Base-by-base conservation (phyloP, 2,329 filamentous ascomycete genomes). In the Rhynchosporium graminicola region DNA sequence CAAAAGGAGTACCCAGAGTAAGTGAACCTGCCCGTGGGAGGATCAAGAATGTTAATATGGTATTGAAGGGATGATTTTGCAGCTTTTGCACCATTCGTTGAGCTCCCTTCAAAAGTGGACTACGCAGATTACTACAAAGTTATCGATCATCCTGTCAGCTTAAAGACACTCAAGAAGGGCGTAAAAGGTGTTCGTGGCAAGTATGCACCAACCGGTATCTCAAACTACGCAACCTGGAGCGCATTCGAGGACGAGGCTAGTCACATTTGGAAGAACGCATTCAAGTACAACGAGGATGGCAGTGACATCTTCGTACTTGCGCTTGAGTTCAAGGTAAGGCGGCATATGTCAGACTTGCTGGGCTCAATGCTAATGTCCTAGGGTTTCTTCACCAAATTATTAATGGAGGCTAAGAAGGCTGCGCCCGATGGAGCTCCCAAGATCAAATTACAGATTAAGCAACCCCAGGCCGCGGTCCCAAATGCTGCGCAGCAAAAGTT, bases 251-350 rank as follows among this genome's bases (percentile, higher is more conserved):
- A 92, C 59, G 90, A 90, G 71, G 82, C 91, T 12, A 90, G 87
- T 70, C 82, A 91, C 58, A 87, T 97, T 48, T 97, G 93, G 93
- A 83, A 83, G 55, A 97, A 97, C 75, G 92, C 92, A 0, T 89
- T 87, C 71, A 88, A 88, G 63, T 97, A 94, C 79, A 97, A 97
- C 69, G 91, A 97, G 75, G 92, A 97, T 72, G 90, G 89, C 3
- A 97, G 93, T 71, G 89, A 92, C 15, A 93, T 97, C 57, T 91
- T 87, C 67, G 80, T 84, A 28, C 80, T 95, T 64, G 91, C 92
- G 0, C 84, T 87, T 55, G 87, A 95, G 63, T 83, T 97, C 6
- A 88, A 96, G 84, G 91, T 91, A 78, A 58, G 76, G 69, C 55
- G 57, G 31, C 5, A 43, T 3, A 33, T 20, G 3, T 13, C 28